Conservation (phyloP, 345 rosid genomes). For the Citrus glauca region DNA sequence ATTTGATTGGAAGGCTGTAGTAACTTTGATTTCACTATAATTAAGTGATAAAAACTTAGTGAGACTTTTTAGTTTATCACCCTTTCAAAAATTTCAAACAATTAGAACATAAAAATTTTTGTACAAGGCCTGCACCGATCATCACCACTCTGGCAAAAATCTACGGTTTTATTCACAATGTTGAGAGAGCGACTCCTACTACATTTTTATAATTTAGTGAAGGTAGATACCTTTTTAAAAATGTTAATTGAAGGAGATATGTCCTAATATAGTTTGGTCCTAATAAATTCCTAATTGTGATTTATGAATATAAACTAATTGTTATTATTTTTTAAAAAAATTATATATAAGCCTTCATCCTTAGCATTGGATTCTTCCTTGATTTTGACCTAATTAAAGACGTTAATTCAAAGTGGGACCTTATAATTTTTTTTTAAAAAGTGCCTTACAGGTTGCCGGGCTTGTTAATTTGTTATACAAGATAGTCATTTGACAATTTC, state of each 20-base stretch:
- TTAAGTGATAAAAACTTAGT: not conserved
- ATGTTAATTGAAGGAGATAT: too few species aligned
- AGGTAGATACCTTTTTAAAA: too few species aligned
- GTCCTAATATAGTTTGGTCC: too few species aligned
- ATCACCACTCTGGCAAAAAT: too few species aligned
- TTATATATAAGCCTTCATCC: too few species aligned
- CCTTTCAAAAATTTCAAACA: not conserved
- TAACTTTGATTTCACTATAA: not conserved
- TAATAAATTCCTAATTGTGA: too few species aligned
- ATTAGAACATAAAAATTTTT: not conserved
- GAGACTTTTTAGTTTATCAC: too few species aligned
- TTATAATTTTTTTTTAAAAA: not conserved
- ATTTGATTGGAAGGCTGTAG: not conserved
- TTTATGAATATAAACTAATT: too few species aligned
- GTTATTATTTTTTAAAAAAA: too few species aligned
- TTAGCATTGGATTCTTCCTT: constrained; percentile 31
- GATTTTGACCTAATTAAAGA: not conserved
- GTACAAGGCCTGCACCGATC: not conserved
- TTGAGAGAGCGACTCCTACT: too few species aligned
- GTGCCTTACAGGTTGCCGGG: constrained; percentile 7
- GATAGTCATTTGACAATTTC: constrained; percentile 6
- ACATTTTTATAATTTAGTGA: too few species aligned
- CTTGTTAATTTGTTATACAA: not conserved
- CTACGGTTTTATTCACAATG: too few species aligned
- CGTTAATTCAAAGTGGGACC: constrained; percentile 27